phyloP scores from a whole-genome alignment of 148 eudicot genomes.

The Arctostaphylos glauca region DNA sequence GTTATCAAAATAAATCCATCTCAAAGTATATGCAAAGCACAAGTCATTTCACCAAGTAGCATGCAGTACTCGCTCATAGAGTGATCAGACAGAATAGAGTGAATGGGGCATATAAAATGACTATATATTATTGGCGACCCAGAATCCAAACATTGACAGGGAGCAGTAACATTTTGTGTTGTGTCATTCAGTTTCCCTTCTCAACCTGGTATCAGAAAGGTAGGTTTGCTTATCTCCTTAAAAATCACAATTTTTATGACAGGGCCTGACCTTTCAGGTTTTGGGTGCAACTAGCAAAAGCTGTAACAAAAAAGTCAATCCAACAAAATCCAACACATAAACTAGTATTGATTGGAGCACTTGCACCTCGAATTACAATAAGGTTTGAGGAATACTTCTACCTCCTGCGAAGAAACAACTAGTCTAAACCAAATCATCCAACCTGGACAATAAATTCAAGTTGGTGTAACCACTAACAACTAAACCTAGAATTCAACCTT shows the following conservation, averaged over 20 bases:
- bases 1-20: not conserved
- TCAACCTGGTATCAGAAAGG: not conserved
- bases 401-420: not conserved
- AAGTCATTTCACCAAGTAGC: not conserved
- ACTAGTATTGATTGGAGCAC: no score
- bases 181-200: no score
- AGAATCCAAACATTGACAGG: not conserved
- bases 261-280: not conserved
- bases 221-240: not conserved
- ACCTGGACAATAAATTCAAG: not conserved
- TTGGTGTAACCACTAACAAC: not conserved
- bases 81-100: not conserved
- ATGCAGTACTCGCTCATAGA: not conserved
- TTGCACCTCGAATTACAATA: no score
- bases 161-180: not conserved
- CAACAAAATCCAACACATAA: not conserved
- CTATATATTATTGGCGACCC: not conserved
- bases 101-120: not conserved
- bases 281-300: not conserved
- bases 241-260: not conserved
- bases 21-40: not conserved
- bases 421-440: not conserved
- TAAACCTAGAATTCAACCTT: not conserved
- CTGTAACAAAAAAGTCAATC: not conserved
- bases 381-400: not conserved